These are phyloP conservation scores for Botrytis paeoniae DNA, from an alignment of 2,329 filamentous ascomycete genomes.

Conservation along the genomic window DNA sequence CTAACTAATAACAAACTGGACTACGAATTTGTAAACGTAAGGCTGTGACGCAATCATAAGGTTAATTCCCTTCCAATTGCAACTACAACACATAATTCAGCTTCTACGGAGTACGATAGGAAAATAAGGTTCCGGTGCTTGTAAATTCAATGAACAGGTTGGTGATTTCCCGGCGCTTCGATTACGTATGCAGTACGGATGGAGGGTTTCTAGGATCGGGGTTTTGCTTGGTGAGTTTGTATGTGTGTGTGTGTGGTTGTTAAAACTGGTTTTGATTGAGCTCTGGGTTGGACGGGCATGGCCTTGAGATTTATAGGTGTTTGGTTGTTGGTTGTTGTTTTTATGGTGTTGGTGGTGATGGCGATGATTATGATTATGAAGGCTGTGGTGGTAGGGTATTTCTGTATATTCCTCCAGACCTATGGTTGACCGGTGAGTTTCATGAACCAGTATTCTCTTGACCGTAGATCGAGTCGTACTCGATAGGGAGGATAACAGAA, in stretches of 20 bases:
- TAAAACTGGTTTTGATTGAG: background rate
- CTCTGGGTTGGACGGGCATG: background rate
- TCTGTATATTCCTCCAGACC: background rate
- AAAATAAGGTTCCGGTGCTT: background rate
- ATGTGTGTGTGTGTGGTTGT: background rate
- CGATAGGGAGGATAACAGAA: background rate
- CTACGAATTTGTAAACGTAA: background rate
- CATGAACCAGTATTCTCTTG: background rate
- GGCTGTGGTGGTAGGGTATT: background rate
- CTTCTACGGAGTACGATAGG: background rate
- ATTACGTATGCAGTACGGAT: background rate
- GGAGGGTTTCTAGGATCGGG: background rate
- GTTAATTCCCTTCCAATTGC: background rate
- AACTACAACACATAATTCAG: too few species aligned
- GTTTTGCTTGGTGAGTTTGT: background rate
- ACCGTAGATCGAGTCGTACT: background rate
- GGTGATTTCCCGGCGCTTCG: background rate
- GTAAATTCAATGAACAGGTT: background rate
- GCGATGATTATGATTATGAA: background rate
- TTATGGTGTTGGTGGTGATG: too few species aligned
- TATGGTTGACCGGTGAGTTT: background rate
- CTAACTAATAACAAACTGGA: background rate
- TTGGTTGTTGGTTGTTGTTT: background rate
- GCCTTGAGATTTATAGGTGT: background rate
- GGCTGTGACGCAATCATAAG: background rate